Evolutionary conservation across 2,329 filamentous ascomycete species (phyloP).

Genomic region (Aspergillus fijiensis): DNA sequence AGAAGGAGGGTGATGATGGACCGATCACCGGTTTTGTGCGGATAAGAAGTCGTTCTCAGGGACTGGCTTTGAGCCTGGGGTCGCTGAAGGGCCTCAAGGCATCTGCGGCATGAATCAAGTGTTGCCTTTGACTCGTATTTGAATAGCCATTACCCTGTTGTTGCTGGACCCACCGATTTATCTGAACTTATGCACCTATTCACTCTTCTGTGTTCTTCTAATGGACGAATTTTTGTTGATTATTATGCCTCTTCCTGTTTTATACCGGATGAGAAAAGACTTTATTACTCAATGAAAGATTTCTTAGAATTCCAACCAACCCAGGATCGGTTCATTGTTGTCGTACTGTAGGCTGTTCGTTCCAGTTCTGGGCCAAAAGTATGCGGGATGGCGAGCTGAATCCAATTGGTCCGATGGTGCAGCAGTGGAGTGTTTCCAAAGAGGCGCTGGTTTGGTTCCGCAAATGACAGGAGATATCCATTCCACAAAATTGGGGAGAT

Average conservation of each 20-base stretch:
- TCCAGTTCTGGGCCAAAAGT: background rate
- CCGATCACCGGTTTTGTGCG: conserved; percentile 96
- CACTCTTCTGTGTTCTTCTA: conserved; percentile 19
- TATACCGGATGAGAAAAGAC: conserved; percentile 31
- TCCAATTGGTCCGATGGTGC: background rate
- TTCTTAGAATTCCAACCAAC: conserved; percentile 8
- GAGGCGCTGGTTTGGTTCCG: background rate
- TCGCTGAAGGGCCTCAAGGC: conserved; percentile 94
- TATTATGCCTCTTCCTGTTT: conserved; percentile 24
- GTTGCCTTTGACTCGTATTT: conserved; percentile 27
- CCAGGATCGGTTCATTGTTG: background rate
- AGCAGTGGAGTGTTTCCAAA: background rate
- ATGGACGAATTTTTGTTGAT: conserved; percentile 33
- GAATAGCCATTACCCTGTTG: conserved; percentile 32
- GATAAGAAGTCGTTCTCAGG: conserved; percentile 95
- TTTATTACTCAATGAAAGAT: conserved; percentile 17
- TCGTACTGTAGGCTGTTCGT: background rate
- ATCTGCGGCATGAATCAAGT: conserved; percentile 41
- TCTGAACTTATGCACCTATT: conserved; percentile 18
- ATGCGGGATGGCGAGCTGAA: background rate
- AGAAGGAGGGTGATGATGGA: conserved; percentile 93
- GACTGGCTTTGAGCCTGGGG: conserved; percentile 86
- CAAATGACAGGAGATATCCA: background rate
- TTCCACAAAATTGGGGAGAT: background rate
- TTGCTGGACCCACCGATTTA: conserved; percentile 22